Evolutionary conservation across 345 rosid species (phyloP).

Genomic region (Garcia nutans): DNA sequence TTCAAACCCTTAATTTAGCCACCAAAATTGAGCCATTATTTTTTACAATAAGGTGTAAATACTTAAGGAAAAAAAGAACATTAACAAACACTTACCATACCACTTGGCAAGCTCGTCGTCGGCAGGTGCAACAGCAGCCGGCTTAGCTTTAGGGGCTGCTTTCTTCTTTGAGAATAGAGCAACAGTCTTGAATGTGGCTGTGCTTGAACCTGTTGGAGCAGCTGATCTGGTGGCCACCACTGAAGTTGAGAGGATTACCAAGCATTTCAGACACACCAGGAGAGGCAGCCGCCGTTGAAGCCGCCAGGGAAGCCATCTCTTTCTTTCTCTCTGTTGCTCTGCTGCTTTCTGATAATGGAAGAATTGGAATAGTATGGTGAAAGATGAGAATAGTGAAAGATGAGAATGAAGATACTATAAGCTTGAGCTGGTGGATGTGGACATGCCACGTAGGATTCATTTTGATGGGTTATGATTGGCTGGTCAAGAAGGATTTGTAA

Average conservation of each 20-base stretch:
- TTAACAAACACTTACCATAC: slow-evolving; percentile 63
- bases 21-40: too few species aligned
- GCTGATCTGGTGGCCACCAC: slow-evolving; percentile 46
- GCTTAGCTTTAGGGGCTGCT: slow-evolving; percentile 58
- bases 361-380: background rate
- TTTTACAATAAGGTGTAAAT: too few species aligned
- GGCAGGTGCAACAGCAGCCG: slow-evolving; percentile 45
- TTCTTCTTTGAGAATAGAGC: slow-evolving; percentile 87
- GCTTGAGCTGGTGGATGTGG: slow-evolving; percentile 58
- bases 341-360: slow-evolving; percentile 13
- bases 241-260: slow-evolving; percentile 68
- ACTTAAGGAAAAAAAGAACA: too few species aligned
- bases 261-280: slow-evolving; percentile 79
- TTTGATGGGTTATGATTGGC: slow-evolving; percentile 40
- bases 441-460: slow-evolving; percentile 46
- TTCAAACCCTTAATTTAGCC: too few species aligned
- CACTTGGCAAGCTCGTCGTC: slow-evolving; percentile 94
- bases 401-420: slow-evolving; percentile 39
- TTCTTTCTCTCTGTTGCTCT: background rate
- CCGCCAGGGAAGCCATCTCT: slow-evolving; percentile 54
- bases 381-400: slow-evolving; percentile 14
- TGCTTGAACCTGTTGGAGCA: slow-evolving; percentile 47
- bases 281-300: slow-evolving; percentile 64
- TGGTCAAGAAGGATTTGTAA: slow-evolving; percentile 39
- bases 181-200: slow-evolving; percentile 64